These are phyloP conservation scores for Solanum arcanum DNA, from an alignment of 257 asterid genomes.

Conservation along the genomic window DNA sequence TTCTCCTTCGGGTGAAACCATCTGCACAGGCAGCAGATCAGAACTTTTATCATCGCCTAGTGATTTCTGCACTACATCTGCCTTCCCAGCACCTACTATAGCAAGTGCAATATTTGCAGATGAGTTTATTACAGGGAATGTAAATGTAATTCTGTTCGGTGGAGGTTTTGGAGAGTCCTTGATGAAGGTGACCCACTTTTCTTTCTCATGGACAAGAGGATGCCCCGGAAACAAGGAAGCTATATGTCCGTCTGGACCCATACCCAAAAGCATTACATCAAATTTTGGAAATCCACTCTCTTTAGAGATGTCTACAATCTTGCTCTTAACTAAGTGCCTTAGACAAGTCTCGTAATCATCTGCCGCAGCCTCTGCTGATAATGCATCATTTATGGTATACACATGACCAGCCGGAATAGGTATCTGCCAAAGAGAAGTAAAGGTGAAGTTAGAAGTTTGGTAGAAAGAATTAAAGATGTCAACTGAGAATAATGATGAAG, in stretches of 20 bases:
- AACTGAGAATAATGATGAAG: not conserved
- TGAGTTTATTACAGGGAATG: conserved; percentile 81
- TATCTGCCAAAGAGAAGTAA: conserved; percentile 27
- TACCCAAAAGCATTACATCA: conserved; percentile 84
- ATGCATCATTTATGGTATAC: conserved; percentile 72
- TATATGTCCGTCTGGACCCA: conserved; percentile 96
- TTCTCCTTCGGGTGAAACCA: conserved; percentile 75
- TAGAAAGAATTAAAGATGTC: not conserved
- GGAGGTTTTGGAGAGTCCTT: conserved; percentile 96
- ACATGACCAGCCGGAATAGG: conserved; percentile 82
- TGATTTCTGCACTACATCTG: conserved; percentile 37
- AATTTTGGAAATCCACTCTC: conserved; percentile 66
- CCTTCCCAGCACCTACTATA: conserved; percentile 70
- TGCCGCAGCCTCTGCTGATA: conserved; percentile 89
- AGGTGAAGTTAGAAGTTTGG: not conserved
- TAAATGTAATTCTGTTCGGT: conserved; percentile 75
- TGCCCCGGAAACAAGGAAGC: conserved; percentile 93
- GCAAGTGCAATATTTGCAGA: conserved; percentile 72
- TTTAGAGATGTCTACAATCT: conserved; percentile 37
- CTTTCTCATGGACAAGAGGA: conserved; percentile 51
- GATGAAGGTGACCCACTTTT: conserved; percentile 81
- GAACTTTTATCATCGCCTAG: conserved; percentile 42
- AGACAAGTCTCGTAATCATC: conserved; percentile 78
- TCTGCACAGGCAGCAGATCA: conserved; percentile 58
- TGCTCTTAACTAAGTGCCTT: conserved; percentile 53